Evolutionary conservation across 176 grass and related monocot genomes (phyloP).

Genomic region (Aegilops tauschii): DNA sequence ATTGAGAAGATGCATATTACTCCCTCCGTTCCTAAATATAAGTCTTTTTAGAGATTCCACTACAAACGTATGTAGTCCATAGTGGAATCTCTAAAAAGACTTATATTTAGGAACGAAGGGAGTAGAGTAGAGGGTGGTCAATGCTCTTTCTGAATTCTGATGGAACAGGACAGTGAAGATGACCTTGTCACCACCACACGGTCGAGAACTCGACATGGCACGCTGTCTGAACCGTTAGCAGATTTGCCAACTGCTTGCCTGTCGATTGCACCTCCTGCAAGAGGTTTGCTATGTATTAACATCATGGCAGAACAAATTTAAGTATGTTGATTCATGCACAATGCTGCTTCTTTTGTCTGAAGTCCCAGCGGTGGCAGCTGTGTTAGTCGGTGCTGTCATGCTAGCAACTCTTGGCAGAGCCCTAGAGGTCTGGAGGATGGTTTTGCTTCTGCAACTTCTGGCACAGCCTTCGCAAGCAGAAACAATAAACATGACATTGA

Average conservation of each 20-base stretch:
- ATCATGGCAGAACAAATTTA: constrained; percentile 10
- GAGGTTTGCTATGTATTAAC: not conserved
- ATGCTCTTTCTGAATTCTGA: constrained; percentile 26
- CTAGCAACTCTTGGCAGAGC: no score
- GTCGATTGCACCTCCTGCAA: constrained; percentile 46
- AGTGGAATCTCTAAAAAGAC: no score
- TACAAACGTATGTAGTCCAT: no score
- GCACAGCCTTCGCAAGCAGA: no score
- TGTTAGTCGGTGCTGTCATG: no score
- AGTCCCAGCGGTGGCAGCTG: not conserved
- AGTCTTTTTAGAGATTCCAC: no score
- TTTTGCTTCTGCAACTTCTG: no score
- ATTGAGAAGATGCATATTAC: no score
- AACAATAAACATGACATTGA: no score
- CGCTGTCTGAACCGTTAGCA: constrained; percentile 21
- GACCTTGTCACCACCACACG: constrained; percentile 9
- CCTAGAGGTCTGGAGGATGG: no score
- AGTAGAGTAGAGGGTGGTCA: not conserved
- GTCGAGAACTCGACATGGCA: not conserved
- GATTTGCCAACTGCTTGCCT: constrained; percentile 34
- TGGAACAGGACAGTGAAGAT: constrained; percentile 29
- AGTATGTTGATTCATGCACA: constrained; percentile 21
- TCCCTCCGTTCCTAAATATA: no score
- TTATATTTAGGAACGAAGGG: no score
- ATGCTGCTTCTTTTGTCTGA: constrained; percentile 60